Evolutionary conservation across 768 basidiomycete genomes (phyloP).

Genomic region (Naganishia vaughanmartiniae): DNA sequence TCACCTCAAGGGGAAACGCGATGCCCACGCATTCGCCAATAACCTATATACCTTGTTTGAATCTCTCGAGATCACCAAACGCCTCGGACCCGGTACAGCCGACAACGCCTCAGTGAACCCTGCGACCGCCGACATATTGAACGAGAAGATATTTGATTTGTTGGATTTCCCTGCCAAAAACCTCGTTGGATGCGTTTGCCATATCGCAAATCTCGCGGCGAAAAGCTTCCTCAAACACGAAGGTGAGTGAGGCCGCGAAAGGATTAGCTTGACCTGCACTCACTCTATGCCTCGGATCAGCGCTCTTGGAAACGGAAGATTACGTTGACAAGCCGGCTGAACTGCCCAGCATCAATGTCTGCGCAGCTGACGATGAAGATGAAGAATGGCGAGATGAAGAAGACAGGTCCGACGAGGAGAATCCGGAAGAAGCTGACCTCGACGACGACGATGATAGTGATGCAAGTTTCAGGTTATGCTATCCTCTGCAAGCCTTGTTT

Average conservation of each 20-base stretch:
- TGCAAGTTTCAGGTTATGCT: too few species aligned
- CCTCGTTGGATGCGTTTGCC: not conserved
- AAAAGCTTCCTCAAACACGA: not conserved
- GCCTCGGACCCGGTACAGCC: not conserved
- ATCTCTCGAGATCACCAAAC: not conserved
- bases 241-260: not conserved
- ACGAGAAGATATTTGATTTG: not conserved
- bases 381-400: too few species aligned
- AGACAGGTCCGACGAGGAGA: too few species aligned
- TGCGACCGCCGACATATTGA: not conserved
- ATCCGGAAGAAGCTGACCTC: too few species aligned
- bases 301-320: too few species aligned
- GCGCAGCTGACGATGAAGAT: too few species aligned
- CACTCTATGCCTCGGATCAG: too few species aligned
- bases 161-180: not conserved
- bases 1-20: not conserved
- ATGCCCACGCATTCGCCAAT: not conserved
- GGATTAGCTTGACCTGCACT: too few species aligned
- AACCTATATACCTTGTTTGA: not conserved
- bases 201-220: conserved; percentile 10
- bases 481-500: too few species aligned
- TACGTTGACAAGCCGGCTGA: too few species aligned
- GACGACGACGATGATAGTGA: too few species aligned
- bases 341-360: too few species aligned
- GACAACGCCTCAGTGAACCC: not conserved